phyloP scores from a whole-genome alignment of 805 yeast genomes.

The Kuraishia capsulata region DNA sequence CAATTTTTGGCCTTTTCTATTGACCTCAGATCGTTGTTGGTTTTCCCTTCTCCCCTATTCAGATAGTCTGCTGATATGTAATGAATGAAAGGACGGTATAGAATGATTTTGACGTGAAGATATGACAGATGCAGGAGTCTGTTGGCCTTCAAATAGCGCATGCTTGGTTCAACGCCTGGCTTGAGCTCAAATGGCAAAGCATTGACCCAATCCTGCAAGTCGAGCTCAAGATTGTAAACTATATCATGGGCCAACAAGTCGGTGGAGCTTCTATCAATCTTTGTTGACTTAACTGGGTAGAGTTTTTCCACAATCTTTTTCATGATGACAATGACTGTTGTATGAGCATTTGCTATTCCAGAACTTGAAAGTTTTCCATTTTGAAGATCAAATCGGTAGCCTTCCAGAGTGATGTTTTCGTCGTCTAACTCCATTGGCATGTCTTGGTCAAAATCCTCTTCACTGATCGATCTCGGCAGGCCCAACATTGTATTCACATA shows the following conservation, averaged over 20 bases:
- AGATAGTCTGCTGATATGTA: slow-evolving; percentile 53
- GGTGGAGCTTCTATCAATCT: slow-evolving; percentile 14
- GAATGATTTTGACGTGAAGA: slow-evolving; percentile 67
- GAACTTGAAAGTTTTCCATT: slow-evolving; percentile 56
- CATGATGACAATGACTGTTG: slow-evolving; percentile 61
- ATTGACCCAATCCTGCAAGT: slow-evolving; percentile 64
- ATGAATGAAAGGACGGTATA: slow-evolving; percentile 85
- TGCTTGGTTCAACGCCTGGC: slow-evolving; percentile 64
- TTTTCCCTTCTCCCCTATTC: slow-evolving; percentile 4
- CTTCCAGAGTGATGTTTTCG: slow-evolving; percentile 68
- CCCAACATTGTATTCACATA: slow-evolving; percentile 85
- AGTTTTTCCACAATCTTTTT: slow-evolving; percentile 62
- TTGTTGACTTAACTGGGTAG: slow-evolving; percentile 57
- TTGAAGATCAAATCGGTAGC: slow-evolving; percentile 31
- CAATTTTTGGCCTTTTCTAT: slow-evolving; percentile 74
- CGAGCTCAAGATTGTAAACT: slow-evolving; percentile 58
- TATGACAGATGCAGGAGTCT: slow-evolving; percentile 64
- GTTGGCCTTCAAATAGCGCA: slow-evolving; percentile 62
- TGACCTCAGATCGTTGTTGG: slow-evolving; percentile 45
- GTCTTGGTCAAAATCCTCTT: slow-evolving; percentile 81
- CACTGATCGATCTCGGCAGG: slow-evolving; percentile 66
- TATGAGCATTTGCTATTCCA: slow-evolving; percentile 81
- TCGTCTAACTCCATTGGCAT: slow-evolving; percentile 81
- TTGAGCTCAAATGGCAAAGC: slow-evolving; percentile 61
- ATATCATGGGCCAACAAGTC: slow-evolving; percentile 22